These are phyloP conservation scores for Solanum pinnatisectum DNA, from an alignment of 257 asterid species.

Conservation along the genomic window DNA sequence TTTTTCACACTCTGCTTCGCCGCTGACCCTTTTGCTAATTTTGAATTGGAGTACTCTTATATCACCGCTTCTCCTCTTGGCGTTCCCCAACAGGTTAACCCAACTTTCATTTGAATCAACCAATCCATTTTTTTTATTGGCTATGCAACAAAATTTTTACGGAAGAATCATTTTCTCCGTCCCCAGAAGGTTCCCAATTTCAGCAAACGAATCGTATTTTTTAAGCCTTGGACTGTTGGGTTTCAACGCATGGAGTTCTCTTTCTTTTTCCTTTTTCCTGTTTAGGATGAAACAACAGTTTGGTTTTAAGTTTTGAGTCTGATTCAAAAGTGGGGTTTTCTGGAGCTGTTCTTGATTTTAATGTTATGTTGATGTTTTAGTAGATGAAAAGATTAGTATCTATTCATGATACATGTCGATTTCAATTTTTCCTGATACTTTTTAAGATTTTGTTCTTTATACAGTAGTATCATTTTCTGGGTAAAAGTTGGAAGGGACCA, in stretches of 20 bases:
- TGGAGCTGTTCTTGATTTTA: background rate
- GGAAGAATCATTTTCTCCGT: background rate
- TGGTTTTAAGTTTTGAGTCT: background rate
- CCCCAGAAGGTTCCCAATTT: background rate
- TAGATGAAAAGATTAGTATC: background rate
- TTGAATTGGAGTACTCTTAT: slow-evolving; percentile 60
- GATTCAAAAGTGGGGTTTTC: background rate
- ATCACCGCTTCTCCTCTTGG: slow-evolving; percentile 88
- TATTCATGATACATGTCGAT: background rate
- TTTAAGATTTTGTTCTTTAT: background rate
- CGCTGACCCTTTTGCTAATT: slow-evolving; percentile 59
- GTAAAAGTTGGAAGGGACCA: background rate
- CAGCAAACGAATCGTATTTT: background rate
- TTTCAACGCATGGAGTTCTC: background rate
- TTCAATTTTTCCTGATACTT: background rate
- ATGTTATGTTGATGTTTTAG: background rate
- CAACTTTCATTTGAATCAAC: background rate
- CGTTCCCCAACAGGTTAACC: slow-evolving; percentile 77
- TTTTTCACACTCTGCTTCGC: slow-evolving; percentile 31
- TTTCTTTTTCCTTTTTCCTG: background rate
- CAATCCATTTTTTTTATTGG: background rate
- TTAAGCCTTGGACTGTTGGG: background rate
- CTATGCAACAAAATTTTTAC: background rate
- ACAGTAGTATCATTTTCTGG: background rate
- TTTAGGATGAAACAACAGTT: background rate